A percentile compares a stretch with the other conserved stretches of the same genome.
phyloP scores from a whole-genome alignment of 495 filamentous ascomycete genomes.

The Xylaria telfairii region DNA sequence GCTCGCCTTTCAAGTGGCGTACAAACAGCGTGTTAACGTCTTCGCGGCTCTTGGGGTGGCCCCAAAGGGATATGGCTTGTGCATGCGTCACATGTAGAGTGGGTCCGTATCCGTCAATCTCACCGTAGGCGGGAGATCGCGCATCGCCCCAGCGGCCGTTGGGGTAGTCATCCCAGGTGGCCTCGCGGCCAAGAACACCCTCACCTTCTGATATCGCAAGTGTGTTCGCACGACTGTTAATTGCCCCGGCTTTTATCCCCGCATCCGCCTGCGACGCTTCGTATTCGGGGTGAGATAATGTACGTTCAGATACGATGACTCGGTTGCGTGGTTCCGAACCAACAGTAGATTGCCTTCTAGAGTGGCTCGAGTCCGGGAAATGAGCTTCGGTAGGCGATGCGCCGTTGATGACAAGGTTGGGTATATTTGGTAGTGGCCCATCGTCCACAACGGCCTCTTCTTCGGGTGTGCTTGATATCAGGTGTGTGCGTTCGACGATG shows the following conservation, averaged over 20 bases:
- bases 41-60: slow-evolving; percentile 66
- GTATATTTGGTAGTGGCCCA: slow-evolving; percentile 50
- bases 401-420: slow-evolving; percentile 47
- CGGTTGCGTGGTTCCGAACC: slow-evolving; percentile 79
- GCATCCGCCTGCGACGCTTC: slow-evolving; percentile 73
- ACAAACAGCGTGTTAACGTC: slow-evolving; percentile 84
- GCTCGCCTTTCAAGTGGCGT: slow-evolving; percentile 74
- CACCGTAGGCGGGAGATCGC: slow-evolving; percentile 86
- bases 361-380: slow-evolving; percentile 28
- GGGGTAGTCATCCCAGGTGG: slow-evolving; percentile 98
- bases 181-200: slow-evolving; percentile 88
- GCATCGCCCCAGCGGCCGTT: slow-evolving; percentile 98
- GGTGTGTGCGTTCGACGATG: slow-evolving; percentile 82
- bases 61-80: slow-evolving; percentile 84
- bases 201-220: slow-evolving; percentile 92
- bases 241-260: slow-evolving; percentile 61
- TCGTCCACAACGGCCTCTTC: slow-evolving; percentile 54
- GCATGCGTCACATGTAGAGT: slow-evolving; percentile 80
- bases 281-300: slow-evolving; percentile 59
- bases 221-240: slow-evolving; percentile 76
- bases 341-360: slow-evolving; percentile 52
- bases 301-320: slow-evolving; percentile 72
- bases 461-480: slow-evolving; percentile 70
- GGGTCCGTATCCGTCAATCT: slow-evolving; percentile 95
- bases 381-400: slow-evolving; percentile 33